These are phyloP conservation scores for Phoenix roebelenii DNA, from an alignment of 176 grass and related monocot genomes.

Conservation along the genomic window DNA sequence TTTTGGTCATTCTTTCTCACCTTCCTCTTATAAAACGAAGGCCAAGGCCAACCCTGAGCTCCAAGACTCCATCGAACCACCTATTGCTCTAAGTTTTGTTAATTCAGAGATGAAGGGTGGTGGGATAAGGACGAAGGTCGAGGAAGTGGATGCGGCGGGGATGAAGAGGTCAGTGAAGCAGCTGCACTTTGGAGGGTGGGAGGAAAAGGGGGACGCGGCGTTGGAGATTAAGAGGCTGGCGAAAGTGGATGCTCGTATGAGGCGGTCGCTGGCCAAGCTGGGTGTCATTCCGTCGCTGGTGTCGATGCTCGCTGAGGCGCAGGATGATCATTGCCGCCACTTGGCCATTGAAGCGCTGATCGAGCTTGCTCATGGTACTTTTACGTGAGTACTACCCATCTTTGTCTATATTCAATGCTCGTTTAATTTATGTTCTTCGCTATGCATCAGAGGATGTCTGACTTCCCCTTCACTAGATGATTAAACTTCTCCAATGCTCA, in stretches of 20 bases:
- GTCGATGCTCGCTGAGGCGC: conserved; percentile 25
- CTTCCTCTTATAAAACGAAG: not conserved
- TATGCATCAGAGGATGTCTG: no score
- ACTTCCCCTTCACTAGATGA: no score
- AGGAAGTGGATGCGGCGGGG: not conserved
- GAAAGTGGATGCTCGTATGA: conserved; percentile 22
- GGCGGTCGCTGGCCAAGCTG: conserved; percentile 42
- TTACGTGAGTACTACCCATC: conserved; percentile 31
- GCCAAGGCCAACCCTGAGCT: not conserved
- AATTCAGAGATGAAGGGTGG: not conserved
- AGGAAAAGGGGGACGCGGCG: conserved; percentile 36
- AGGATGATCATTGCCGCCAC: not conserved
- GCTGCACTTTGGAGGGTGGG: conserved; percentile 37
- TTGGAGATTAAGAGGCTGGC: conserved; percentile 35
- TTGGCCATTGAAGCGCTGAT: conserved; percentile 34
- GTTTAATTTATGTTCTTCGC: no score
- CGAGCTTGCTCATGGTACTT: conserved; percentile 43
- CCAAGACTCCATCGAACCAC: no score
- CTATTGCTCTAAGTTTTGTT: not conserved
- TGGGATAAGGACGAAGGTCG: not conserved
- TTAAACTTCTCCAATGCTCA: no score
- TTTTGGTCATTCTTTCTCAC: not conserved
- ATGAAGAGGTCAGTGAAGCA: conserved; percentile 33
- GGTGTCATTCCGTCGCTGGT: conserved; percentile 50
- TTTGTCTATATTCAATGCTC: no score